Evolutionary conservation across 495 filamentous ascomycete genomes (phyloP).

Genomic region (Friedmanniomyces simplex): DNA sequence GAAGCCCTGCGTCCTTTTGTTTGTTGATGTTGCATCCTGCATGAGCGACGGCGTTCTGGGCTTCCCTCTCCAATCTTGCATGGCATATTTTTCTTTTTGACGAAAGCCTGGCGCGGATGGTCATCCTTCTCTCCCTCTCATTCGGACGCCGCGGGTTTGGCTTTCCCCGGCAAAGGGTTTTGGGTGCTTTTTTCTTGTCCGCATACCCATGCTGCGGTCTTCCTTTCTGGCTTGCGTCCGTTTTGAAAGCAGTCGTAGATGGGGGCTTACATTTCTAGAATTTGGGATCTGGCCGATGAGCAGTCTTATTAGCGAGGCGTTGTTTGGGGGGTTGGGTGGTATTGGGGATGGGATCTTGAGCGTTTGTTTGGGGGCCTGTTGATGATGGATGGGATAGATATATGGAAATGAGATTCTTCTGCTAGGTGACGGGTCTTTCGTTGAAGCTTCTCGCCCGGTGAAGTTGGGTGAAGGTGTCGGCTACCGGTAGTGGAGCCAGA

Average conservation of each 20-base stretch:
- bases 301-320: neutral
- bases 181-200: too few relatives aligned
- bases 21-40: neutral
- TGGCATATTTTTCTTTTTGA: too few relatives aligned
- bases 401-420: too few relatives aligned
- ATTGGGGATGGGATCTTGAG: neutral
- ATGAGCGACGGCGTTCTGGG: constrained; percentile 14
- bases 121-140: neutral
- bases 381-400: neutral
- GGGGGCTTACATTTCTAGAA: neutral
- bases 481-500: too few relatives aligned
- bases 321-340: too few relatives aligned
- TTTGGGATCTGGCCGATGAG: neutral
- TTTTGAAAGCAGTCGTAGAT: neutral
- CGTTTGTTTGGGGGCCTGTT: neutral
- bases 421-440: too few relatives aligned
- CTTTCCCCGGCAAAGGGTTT: too few relatives aligned
- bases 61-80: constrained; percentile 7
- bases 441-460: too few relatives aligned
- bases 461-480: too few relatives aligned
- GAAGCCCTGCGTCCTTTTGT: too few relatives aligned
- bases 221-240: neutral
- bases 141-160: too few relatives aligned
- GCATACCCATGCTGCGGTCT: too few relatives aligned
- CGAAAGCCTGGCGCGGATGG: constrained; percentile 4